Evolutionary conservation across 2,329 filamentous ascomycete species (phyloP).

Genomic region (Cercospora citrullina): DNA sequence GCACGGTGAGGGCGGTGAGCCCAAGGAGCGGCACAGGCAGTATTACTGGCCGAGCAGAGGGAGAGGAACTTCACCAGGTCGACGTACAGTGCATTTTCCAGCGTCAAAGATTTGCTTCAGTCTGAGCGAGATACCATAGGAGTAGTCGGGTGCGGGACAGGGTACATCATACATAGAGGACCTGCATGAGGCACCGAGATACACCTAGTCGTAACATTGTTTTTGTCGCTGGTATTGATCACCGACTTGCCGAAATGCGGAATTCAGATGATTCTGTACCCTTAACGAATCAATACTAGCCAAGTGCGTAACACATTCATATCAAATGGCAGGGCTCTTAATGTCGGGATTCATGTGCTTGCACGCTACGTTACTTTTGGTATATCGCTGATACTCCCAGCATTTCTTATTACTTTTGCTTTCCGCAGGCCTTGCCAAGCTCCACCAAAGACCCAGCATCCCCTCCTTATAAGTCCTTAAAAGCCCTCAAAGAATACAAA

Average conservation of each 20-base stretch:
- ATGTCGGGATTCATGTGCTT: neutral
- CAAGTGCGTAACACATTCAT: neutral
- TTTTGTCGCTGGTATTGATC: neutral
- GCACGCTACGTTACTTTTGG: neutral
- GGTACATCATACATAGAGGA: conserved; percentile 4
- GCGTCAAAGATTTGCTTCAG: conserved; percentile 1
- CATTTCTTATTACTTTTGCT: neutral
- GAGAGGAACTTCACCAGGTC: neutral
- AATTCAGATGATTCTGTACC: neutral
- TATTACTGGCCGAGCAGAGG: neutral
- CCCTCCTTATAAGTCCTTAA: conserved; percentile 36
- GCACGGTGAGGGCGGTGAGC: conserved; percentile 14
- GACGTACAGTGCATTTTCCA: neutral
- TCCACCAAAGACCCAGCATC: neutral
- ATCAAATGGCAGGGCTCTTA: neutral
- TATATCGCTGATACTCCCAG: neutral
- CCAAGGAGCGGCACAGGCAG: neutral
- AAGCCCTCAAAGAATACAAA: conserved; percentile 48
- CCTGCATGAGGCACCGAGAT: neutral
- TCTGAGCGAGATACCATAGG: conserved; percentile 4
- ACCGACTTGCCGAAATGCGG: neutral
- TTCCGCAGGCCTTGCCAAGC: neutral
- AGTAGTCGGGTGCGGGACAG: neutral
- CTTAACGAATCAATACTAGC: neutral
- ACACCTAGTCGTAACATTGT: neutral